Conservation (phyloP, 768 basidiomycete genomes). For the Dioszegia crocea region DNA sequence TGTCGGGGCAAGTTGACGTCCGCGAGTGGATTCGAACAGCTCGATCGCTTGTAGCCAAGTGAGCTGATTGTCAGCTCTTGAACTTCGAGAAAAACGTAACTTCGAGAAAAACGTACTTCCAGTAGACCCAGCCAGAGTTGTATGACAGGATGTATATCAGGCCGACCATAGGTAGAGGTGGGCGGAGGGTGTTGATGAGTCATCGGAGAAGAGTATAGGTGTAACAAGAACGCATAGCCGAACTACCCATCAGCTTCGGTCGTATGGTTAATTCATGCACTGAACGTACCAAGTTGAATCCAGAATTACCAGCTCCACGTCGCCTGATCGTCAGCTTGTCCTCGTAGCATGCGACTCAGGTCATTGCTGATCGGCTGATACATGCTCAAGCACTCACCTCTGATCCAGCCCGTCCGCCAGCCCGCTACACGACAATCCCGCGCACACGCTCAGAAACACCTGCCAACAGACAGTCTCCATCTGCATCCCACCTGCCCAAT, state of each 20-base stretch:
- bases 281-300: slow-evolving; percentile 44
- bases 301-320: slow-evolving; percentile 30
- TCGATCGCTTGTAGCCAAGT: slow-evolving; percentile 42
- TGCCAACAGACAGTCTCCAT: slow-evolving; percentile 45
- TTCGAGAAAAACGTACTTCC: slow-evolving; percentile 31
- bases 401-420: slow-evolving; percentile 40
- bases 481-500: slow-evolving; percentile 38
- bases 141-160: slow-evolving; percentile 42
- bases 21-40: slow-evolving; percentile 15
- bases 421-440: slow-evolving; percentile 30
- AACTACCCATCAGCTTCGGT: slow-evolving; percentile 23
- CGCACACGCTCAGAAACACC: slow-evolving; percentile 42
- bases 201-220: slow-evolving; percentile 43
- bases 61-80: slow-evolving; percentile 19
- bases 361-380: background rate
- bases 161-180: slow-evolving; percentile 26
- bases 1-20: slow-evolving; percentile 38
- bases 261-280: background rate
- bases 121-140: slow-evolving; percentile 42
- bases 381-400: slow-evolving; percentile 13
- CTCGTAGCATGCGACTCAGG: too few relatives aligned
- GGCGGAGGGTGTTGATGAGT: slow-evolving; percentile 40
- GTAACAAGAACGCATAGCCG: slow-evolving; percentile 42
- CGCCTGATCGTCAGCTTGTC: slow-evolving; percentile 19
- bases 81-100: too few relatives aligned